Conservation (phyloP, 2,329 filamentous ascomycete species). For the Pezicula carpinea region DNA sequence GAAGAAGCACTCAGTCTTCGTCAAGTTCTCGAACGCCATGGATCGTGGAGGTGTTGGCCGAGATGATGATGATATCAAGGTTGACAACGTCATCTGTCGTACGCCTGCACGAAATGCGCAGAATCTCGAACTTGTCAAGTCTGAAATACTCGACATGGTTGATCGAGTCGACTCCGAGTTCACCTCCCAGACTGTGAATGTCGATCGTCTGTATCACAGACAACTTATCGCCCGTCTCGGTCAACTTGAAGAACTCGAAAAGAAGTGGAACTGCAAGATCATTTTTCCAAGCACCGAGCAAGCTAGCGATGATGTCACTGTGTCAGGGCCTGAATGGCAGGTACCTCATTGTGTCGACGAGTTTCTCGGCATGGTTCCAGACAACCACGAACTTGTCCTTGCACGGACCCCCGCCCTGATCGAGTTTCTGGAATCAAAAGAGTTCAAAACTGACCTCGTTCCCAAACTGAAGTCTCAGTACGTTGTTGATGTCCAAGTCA, state of each 20-base stretch:
- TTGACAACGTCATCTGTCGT: conserved; percentile 98
- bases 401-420: conserved; percentile 70
- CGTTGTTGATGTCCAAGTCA: conserved; percentile 79
- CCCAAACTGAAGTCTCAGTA: conserved; percentile 87
- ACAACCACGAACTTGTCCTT: conserved; percentile 88
- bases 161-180: conserved; percentile 86
- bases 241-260: conserved; percentile 92
- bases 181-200: conserved; percentile 86
- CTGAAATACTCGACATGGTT: conserved; percentile 99
- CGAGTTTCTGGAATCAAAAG: conserved; percentile 74
- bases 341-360: conserved; percentile 95
- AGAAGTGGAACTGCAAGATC: conserved; percentile 99
- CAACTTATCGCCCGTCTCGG: conserved; percentile 83
- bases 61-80: conserved; percentile 96
- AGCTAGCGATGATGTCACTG: conserved; percentile 91
- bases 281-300: conserved; percentile 96
- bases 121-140: conserved; percentile 94
- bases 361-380: conserved; percentile 95
- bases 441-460: conserved; percentile 76
- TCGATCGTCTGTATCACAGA: conserved; percentile 92
- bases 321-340: conserved; percentile 96
- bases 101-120: conserved; percentile 96
- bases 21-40: conserved; percentile 99
- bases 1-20: conserved; percentile 99
- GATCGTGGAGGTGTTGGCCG: conserved; percentile 86